Base-by-base conservation (phyloP, 495 filamentous ascomycete genomes). In the Parachaetomium inaequale region DNA sequence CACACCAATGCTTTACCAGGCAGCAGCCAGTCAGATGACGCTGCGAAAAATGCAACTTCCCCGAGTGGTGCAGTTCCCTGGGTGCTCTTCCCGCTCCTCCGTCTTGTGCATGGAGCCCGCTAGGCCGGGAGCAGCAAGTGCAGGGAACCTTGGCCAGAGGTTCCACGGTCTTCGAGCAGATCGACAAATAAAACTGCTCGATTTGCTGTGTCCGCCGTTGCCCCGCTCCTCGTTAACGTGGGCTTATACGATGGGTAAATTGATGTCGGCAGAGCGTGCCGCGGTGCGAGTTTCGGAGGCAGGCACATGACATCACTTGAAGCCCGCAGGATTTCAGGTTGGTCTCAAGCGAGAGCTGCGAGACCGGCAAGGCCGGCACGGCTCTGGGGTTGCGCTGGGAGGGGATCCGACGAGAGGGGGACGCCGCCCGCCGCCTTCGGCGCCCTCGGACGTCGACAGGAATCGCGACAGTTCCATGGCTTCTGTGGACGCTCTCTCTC, bases 51-150 rank as follows among this genome's bases (percentile, higher is more conserved):
- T 45, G 32, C 23, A 45, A 25, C 21, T 21, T 2, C 29, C 29
- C 52, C 32, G 15, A 11, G 32, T 19, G 34, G 17, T 34, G 46
- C 43, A 31, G 17, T 19, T 53, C 23, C 19, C 11, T 32, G 46
- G 46, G 46, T 29, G 42, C 42, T 49, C 46, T 28, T 53, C 31
- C 50, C 50, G 52, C 17, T 7, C 34, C 26, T 51, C 45, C 49
- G 49, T 25, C 36, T 15, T 32, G n/a, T 51, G 26, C n/a, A 29
- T 32, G 40, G 50, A 47, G 31, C 21, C n/a, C 59, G 52, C 61
- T 64, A 69, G 58, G 29, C 59, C 62, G 12, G 57, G 46, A 59
- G 29, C 14, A 68, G 66, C 49, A 68, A 51, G 47, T 42, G 62
- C 63, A 61, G 45, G 26, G 61, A 62, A 64, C 14, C 40, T 54